phyloP scores from a whole-genome alignment of 2,329 filamentous ascomycete genomes.

The Rutstroemia sydowiana region DNA sequence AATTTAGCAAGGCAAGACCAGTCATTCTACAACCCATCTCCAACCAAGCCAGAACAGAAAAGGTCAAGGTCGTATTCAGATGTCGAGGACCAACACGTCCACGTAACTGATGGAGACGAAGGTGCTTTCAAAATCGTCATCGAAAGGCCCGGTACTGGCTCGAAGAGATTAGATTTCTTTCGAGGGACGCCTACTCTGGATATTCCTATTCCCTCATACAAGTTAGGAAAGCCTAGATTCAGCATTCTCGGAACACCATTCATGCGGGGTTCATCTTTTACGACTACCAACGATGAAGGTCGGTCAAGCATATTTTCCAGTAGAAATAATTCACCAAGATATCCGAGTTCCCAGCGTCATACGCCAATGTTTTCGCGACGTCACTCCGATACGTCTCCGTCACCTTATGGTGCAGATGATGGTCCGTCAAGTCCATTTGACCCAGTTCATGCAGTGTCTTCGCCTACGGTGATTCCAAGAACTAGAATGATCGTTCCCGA shows the following conservation, averaged over 20 bases:
- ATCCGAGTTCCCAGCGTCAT: slow-evolving; percentile 19
- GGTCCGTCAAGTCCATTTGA: slow-evolving; percentile 13
- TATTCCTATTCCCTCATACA: slow-evolving; percentile 76
- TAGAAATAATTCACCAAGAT: slow-evolving; percentile 23
- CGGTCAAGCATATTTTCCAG: slow-evolving; percentile 54
- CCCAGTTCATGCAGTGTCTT: slow-evolving; percentile 10
- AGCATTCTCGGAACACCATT: slow-evolving; percentile 68
- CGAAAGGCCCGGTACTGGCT: slow-evolving; percentile 58
- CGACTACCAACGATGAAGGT: slow-evolving; percentile 61
- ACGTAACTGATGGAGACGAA: slow-evolving; percentile 46
- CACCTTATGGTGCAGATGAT: slow-evolving; percentile 13
- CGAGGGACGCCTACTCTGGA: slow-evolving; percentile 53
- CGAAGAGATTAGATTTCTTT: slow-evolving; percentile 47
- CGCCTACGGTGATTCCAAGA: slow-evolving; percentile 16
- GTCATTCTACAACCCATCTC: slow-evolving; percentile 15
- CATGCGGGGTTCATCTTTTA: slow-evolving; percentile 73
- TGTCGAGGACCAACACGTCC: slow-evolving; percentile 53
- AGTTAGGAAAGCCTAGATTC: slow-evolving; percentile 74
- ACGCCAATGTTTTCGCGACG: slow-evolving; percentile 23
- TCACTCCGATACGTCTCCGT: slow-evolving; percentile 28
- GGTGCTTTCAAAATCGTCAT: slow-evolving; percentile 77
- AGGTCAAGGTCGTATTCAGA: slow-evolving; percentile 74
- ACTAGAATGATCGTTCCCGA: slow-evolving; percentile 52
- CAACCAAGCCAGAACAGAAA: slow-evolving; percentile 35
- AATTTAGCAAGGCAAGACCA: slow-evolving; percentile 33